A percentile compares a stretch with the other conserved stretches of the same genome.
Conservation (phyloP, 176 grass and related monocot genomes). For the Oropetium thomaeum region DNA sequence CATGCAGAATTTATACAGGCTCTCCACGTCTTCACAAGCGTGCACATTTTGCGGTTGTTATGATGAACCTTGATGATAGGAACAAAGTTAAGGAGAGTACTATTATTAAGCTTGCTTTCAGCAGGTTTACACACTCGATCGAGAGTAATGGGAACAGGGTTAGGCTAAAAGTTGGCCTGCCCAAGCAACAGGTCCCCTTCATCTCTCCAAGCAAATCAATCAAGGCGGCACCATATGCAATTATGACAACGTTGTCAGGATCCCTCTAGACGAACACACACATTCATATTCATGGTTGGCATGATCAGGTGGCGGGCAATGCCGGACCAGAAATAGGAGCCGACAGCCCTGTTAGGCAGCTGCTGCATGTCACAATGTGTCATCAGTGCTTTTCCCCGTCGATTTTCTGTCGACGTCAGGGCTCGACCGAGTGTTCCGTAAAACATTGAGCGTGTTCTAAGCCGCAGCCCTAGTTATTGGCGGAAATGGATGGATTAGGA, state of each 20-base stretch:
- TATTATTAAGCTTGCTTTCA: not conserved
- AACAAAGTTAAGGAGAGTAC: not conserved
- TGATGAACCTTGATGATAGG: not conserved
- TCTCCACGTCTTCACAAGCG: not conserved
- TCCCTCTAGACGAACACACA: not conserved
- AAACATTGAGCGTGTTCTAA: constrained; percentile 40
- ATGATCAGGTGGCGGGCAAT: not conserved
- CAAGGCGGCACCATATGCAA: constrained; percentile 5
- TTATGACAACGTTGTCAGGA: constrained; percentile 23
- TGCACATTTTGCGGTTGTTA: not conserved
- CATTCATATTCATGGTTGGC: no score
- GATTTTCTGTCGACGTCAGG: constrained; percentile 30
- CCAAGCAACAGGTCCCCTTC: constrained; percentile 52
- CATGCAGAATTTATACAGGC: not conserved
- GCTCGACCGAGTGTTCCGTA: constrained; percentile 18
- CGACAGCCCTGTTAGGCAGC: not conserved
- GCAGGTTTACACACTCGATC: not conserved
- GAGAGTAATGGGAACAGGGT: constrained; percentile 31
- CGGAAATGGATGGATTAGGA: constrained; percentile 1
- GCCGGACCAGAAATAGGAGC: constrained; percentile 18
- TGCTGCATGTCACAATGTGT: no score
- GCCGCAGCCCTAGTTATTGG: not conserved
- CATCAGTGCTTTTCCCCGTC: constrained; percentile 13
- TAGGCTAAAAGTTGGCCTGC: constrained; percentile 22
- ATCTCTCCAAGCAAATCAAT: constrained; percentile 20